Evolutionary conservation across 2,329 filamentous ascomycete species (phyloP), one percentile per base, ranked within the genome.

Genomic region (Claviceps sorghi): DNA sequence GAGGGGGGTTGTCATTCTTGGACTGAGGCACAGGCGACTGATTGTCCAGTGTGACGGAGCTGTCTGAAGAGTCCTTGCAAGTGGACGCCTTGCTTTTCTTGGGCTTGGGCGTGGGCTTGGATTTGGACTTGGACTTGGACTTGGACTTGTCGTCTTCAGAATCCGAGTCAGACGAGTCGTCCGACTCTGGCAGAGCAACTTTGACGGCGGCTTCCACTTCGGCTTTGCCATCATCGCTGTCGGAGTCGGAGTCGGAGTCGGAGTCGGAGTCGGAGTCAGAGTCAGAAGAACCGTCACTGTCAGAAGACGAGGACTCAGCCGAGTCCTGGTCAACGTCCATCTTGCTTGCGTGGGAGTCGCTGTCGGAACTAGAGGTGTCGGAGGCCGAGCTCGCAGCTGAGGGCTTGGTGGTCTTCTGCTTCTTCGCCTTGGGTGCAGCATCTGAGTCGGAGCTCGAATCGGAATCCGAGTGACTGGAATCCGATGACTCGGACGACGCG

Each of bases 361-460:
- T 55, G 49, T 55, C 50, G 5, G 57, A 60, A 54, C 57, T 55
- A 19, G 54, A 53, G 40, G 50, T 38, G 15, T 50, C 38, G 2
- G 58, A 57, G 22, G 58, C 54, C 26, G 55, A 52, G 32, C 53
- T 50, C 36, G 54, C 52, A 29, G 57, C 52, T n/a, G 54, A 34
- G 5, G 41, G 41, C 21, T 53, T 42, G 3, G 48, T 71, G 32
- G 67, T 69, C 63, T 72, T 74, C 55, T 64, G 64, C 66, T 79
- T 82, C 69, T 82, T 82, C 29, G 67, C 58, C 54, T 70, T 69
- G 3, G 72, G 75, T 53, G 75, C 69, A 42, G 70, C 70, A 41
- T 74, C 72, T 9, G 70, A 73, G 56, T 67, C 69, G 19, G 73
- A 74, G 48, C 68, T 64, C 1, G 67, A 68, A 15, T 59, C 61